Evolutionary conservation across 2,329 filamentous ascomycete genomes (phyloP), one percentile per base, ranked within the genome.

Genomic region (Trematosphaeria pertusa): DNA sequence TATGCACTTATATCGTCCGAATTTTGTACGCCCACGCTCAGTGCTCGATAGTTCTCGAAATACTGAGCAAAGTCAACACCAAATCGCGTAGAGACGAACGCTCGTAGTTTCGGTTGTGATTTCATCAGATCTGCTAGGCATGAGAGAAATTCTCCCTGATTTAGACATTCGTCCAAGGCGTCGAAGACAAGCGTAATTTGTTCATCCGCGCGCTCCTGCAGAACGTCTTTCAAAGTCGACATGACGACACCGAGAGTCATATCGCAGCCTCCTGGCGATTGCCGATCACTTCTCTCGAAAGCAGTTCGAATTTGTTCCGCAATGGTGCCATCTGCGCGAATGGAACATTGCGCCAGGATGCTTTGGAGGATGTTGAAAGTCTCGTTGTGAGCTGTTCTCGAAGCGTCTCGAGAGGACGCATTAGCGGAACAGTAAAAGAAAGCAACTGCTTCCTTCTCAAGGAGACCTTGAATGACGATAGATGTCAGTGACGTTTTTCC

Each of bases 361-460:
- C 17, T 41, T 20, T 20, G 26, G 38, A 41, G 32, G 24, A 41
- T 41, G 38, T 41, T 41, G 15, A 14, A 11, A 4, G 38, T 21
- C 7, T 22, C 19, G 19, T 37, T 37, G 35, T 37, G 35, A 22
- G 20, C 19, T 9, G 35, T 37, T 18, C 19, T 6, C 11, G 35
- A 7, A 6, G 35, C 10, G 9, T 37, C 9, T 6, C 14, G 9
- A 9, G 35, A 14, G 10, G 35, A 37, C 9, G 35, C 19, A 18
- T 18, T 37, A 6, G 35, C 35, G 8, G 35, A 37, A 18, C 35
- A 37, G 35, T 37, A 37, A 18, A 37, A 37, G 19, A 37, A 37
- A 9, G 35, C 35, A 7, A 37, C 15, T 17, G 15, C 8, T 9
- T 22, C 35, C 11, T 9, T n/a, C 15, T 22, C 35, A 10, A 19